Evolutionary conservation across 2,329 filamentous ascomycete genomes (phyloP).

Genomic region (Xylariomycetidae sp.): DNA sequence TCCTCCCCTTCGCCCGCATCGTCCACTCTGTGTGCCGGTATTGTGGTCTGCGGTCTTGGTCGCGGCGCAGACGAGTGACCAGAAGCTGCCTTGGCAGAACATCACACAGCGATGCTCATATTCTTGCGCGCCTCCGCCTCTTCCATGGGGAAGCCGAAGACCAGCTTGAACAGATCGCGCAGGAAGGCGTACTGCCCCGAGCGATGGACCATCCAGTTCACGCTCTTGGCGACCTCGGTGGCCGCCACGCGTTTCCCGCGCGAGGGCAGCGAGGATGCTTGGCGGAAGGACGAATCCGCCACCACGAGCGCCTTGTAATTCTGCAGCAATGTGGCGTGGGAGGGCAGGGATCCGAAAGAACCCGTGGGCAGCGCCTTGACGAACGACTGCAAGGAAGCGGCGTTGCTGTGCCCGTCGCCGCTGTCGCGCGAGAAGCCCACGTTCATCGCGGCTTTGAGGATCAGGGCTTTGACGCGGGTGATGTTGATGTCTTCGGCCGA

Average conservation of each 20-base stretch:
- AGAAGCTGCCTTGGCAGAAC: not conserved
- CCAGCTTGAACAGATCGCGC: constrained; percentile 72
- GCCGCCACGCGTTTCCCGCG: constrained; percentile 57
- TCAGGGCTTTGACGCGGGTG: constrained; percentile 68
- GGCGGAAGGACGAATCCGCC: constrained; percentile 62
- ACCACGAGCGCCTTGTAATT: constrained; percentile 77
- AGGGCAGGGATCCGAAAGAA: constrained; percentile 68
- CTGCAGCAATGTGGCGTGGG: constrained; percentile 66
- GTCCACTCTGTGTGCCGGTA: not conserved
- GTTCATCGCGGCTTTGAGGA: constrained; percentile 81
- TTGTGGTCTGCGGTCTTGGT: not conserved
- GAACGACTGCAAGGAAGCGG: constrained; percentile 62
- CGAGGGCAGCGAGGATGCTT: constrained; percentile 46
- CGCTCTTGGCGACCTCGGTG: constrained; percentile 72
- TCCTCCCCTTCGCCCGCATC: no score
- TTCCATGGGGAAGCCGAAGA: constrained; percentile 79
- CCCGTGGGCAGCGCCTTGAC: constrained; percentile 69
- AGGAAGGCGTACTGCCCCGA: constrained; percentile 72
- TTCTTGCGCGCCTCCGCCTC: constrained; percentile 65
- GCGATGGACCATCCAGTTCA: constrained; percentile 66
- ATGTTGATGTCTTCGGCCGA: constrained; percentile 70
- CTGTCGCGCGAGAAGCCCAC: constrained; percentile 66
- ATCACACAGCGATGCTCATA: constrained; percentile 52
- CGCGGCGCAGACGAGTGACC: not conserved
- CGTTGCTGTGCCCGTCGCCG: constrained; percentile 36